These are phyloP conservation scores for Globisporangium heterothallicum DNA, from an alignment of 352 stramenopile genomes.

Conservation along the genomic window DNA sequence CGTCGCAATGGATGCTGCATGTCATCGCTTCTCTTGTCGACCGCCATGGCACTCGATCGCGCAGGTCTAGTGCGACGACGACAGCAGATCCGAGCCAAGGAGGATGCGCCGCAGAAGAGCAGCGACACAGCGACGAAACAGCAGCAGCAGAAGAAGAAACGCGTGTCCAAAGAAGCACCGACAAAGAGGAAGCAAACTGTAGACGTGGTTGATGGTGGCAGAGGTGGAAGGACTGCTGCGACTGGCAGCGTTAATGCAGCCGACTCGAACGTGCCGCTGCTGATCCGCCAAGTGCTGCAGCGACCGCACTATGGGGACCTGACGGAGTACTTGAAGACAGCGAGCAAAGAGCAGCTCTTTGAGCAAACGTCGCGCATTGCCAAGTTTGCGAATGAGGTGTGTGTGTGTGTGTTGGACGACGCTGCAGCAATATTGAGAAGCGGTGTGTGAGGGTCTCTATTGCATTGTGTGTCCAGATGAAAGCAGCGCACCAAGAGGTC, in stretches of 20 bases:
- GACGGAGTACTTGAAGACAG: slow-evolving; percentile 25
- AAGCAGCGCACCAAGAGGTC: slow-evolving; percentile 14
- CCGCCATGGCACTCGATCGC: slow-evolving; percentile 15
- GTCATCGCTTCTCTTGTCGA: neutral
- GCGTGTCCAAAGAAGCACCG: neutral
- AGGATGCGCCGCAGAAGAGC: slow-evolving; percentile 15
- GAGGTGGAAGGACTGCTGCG: slow-evolving; percentile 1
- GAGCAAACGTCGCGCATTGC: slow-evolving; percentile 38
- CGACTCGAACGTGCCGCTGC: slow-evolving; percentile 24
- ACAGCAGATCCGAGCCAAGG: slow-evolving; percentile 26
- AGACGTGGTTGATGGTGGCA: neutral
- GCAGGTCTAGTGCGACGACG: slow-evolving; percentile 26
- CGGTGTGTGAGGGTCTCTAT: neutral
- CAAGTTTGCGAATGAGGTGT: slow-evolving; percentile 37
- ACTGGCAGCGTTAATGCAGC: neutral
- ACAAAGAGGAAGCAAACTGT: neutral
- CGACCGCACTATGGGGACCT: slow-evolving; percentile 33
- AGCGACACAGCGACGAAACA: slow-evolving; percentile 1
- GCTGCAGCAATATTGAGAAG: neutral
- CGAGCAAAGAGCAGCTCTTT: slow-evolving; percentile 44
- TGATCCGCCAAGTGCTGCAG: slow-evolving; percentile 50
- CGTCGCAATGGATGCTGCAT: slow-evolving; percentile 5
- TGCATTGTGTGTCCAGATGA: slow-evolving; percentile 14
- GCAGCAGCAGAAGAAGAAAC: slow-evolving; percentile 18
- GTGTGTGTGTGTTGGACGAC: neutral